A percentile compares a stretch with the other conserved stretches of the same genome.
phyloP scores from a whole-genome alignment of 2,329 filamentous ascomycete genomes.

The Epichloe elymi region DNA sequence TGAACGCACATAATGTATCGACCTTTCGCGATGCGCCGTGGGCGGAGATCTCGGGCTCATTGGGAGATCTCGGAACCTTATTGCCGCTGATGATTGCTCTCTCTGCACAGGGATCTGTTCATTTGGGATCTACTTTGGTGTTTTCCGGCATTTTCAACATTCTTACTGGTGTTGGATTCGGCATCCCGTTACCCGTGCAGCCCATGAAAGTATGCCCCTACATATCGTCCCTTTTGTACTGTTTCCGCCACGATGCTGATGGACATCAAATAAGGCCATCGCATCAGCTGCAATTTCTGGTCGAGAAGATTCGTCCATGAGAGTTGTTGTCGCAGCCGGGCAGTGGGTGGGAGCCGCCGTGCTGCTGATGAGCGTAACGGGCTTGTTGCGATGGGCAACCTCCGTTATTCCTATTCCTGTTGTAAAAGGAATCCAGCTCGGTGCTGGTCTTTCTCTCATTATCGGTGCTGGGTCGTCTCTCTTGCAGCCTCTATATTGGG shows the following conservation, averaged over 20 bases:
- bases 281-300: conserved; percentile 75
- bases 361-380: conserved; percentile 64
- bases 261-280: conserved; percentile 47
- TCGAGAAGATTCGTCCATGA: conserved; percentile 33
- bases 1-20: conserved; percentile 34
- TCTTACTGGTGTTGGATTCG: conserved; percentile 67
- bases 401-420: conserved; percentile 70
- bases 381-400: conserved; percentile 62
- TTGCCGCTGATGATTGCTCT: conserved; percentile 83
- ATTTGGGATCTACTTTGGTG: conserved; percentile 70
- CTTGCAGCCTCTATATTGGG: conserved; percentile 57
- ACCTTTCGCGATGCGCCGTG: conserved; percentile 34
- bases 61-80: conserved; percentile 79
- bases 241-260: not conserved
- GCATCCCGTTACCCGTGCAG: conserved; percentile 82
- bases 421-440: conserved; percentile 89
- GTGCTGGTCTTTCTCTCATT: conserved; percentile 73
- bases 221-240: not conserved
- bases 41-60: conserved; percentile 74
- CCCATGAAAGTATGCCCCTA: conserved; percentile 50
- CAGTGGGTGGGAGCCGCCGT: conserved; percentile 60
- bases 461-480: conserved; percentile 62
- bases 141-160: conserved; percentile 85
- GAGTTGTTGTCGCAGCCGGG: conserved; percentile 68
- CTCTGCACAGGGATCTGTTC: conserved; percentile 63